Conservation (phyloP, 140 eudicot genomes). For the Flaveria floridana region DNA sequence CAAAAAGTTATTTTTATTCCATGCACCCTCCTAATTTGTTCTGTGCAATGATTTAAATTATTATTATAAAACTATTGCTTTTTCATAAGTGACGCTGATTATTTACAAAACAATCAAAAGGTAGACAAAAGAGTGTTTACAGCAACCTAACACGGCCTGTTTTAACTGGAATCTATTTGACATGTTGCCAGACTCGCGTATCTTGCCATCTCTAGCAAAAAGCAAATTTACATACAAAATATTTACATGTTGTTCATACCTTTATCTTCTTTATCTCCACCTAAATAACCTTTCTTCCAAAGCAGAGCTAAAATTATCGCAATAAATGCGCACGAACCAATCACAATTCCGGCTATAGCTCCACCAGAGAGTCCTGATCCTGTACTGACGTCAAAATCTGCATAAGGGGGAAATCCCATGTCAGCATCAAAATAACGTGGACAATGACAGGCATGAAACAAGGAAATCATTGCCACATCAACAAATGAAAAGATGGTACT, state of each 20-base stretch:
- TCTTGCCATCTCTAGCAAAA: neutral
- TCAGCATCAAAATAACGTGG: neutral
- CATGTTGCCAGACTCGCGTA: neutral
- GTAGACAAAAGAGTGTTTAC: neutral
- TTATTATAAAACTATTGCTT: neutral
- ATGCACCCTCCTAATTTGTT: slow-evolving; percentile 5
- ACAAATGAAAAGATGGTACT: slow-evolving; percentile 30
- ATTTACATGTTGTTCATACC: slow-evolving; percentile 35
- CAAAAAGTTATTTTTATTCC: neutral
- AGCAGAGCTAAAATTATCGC: slow-evolving; percentile 41
- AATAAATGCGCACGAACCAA: slow-evolving; percentile 42
- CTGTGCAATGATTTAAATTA: neutral
- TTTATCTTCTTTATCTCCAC: slow-evolving; percentile 53
- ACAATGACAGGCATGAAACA: neutral
- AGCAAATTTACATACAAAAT: neutral
- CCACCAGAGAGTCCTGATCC: slow-evolving; percentile 51
- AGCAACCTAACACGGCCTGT: neutral
- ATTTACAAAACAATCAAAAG: neutral
- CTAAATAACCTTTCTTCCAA: slow-evolving; percentile 49
- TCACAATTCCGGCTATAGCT: slow-evolving; percentile 60
- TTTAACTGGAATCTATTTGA: neutral
- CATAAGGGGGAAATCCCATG: slow-evolving; percentile 24
- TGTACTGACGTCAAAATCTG: slow-evolving; percentile 58
- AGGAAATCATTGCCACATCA: slow-evolving; percentile 6
- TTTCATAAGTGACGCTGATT: neutral